Evolutionary conservation across 2,329 filamentous ascomycete species (phyloP), one percentile per base, ranked within the genome.

Genomic region (Xylaria sp.): DNA sequence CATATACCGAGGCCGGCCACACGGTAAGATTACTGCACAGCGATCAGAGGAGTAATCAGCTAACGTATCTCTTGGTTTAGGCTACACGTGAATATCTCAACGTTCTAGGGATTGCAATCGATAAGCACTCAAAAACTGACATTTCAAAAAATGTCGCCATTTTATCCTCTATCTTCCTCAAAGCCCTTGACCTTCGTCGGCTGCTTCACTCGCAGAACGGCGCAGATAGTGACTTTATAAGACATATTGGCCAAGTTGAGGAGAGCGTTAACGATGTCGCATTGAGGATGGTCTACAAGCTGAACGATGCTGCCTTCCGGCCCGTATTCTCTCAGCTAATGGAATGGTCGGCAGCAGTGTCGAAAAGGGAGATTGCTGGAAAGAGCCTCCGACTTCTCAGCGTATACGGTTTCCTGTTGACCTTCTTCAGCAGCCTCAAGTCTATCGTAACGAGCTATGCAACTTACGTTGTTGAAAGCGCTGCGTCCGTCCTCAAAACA

Each of bases 401-500:
- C 64, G 85, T 96, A 67, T 97, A 93, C 80, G 86, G 87, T 54
- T 97, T 97, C 80, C 81, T 96, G 45, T 79, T 87, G 38, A 80
- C 84, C 14, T 94, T 98, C 78, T 97, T 97, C 72, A 87, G 89
- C 61, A 90, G 87, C 67, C 88, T 98, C 65, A 95, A 95, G 84
- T 95, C 92, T 7, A 94, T 98, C 60, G 93, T 98, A 61, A 98
- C 95, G 9, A 90, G 89, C 77, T 99, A 99, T 75, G 89, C 92
- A 1, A 90, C 89, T 64, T 96, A 96, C 74, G 80, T 97, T 28
- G 78, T 97, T 61, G 92, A 96, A 42, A 89, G 88, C 68, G 87
- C 89, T 0, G 87, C 90, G 28, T 82, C 85, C 47, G 81, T 91
- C 17, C 83, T 96, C 38, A 78, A 72, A 54, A 76, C 71, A 2